phyloP scores from a whole-genome alignment of 2,329 filamentous ascomycete species.

The Colletotrichum karsti region DNA sequence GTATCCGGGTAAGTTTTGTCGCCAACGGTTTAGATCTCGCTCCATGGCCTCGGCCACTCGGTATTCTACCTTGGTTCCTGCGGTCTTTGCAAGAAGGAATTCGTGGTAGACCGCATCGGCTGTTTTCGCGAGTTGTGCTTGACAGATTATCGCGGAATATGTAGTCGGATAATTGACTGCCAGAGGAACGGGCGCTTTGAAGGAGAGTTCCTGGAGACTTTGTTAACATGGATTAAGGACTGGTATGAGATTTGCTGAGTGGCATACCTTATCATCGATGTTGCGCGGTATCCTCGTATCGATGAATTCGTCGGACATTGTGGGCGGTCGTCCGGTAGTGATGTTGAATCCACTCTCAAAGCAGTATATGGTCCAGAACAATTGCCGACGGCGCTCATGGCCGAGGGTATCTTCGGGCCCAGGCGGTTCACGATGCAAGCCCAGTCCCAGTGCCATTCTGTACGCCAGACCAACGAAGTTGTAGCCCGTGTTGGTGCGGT shows the following conservation, averaged over 20 bases:
- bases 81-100: slow-evolving; percentile 47
- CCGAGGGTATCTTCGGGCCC: slow-evolving; percentile 41
- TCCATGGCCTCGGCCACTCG: slow-evolving; percentile 49
- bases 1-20: slow-evolving; percentile 41
- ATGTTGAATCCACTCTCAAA: slow-evolving; percentile 58
- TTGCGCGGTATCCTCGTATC: slow-evolving; percentile 53
- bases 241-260: rapidly evolving
- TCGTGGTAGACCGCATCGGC: slow-evolving; percentile 51
- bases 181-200: not conserved
- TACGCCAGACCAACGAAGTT: slow-evolving; percentile 60
- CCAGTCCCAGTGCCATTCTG: slow-evolving; percentile 58
- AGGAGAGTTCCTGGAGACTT: slow-evolving; percentile 3
- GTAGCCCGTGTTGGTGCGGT: slow-evolving; percentile 60
- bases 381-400: slow-evolving; percentile 43
- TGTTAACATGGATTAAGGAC: not conserved
- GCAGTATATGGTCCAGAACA: slow-evolving; percentile 50
- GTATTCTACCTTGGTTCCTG: slow-evolving; percentile 41
- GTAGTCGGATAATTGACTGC: slow-evolving; percentile 46
- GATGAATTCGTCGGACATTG: slow-evolving; percentile 49
- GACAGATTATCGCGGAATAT: slow-evolving; percentile 48
- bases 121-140: slow-evolving; percentile 48
- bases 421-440: slow-evolving; percentile 55
- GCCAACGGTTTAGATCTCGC: slow-evolving; percentile 43
- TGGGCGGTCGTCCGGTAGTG: slow-evolving; percentile 54
- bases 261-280: slow-evolving; percentile 49